Base-by-base conservation (phyloP, 805 yeast species). In the Dipodascus albidus region DNA sequence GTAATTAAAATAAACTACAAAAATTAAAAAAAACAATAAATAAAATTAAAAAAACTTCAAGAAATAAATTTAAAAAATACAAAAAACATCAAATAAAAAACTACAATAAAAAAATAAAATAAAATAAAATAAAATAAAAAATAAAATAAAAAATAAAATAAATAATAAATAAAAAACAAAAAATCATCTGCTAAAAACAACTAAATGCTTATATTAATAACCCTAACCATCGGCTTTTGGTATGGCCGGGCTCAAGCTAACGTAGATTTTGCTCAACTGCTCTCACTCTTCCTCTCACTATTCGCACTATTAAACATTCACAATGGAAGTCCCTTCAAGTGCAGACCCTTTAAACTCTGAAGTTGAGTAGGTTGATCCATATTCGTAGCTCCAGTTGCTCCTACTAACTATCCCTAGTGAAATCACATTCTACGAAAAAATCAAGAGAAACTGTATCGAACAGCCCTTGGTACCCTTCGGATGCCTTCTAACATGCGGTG, bases 381-480 rank as follows among this genome's bases (percentile, higher is more conserved):
- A 11, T 11, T 38, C n/a, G n/a, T n/a, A n/a, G n/a, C n/a, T n/a
- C n/a, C n/a, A n/a, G n/a, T n/a, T n/a, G n/a, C n/a, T n/a, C n/a
- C 6, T 47, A 47, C 22, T 22, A 23, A 22, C 49, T 47, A 17
- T 23, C 15, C 49, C 17, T 19, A 47, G 49, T 22, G 49, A 47
- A 8, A 21, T 47, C 17, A 47, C 49, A 9, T 47, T 62, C 41
- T 52, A 55, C 15, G 57, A 61, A 47, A 58, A 57, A 48, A 55
- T 68, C 20, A 38, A 60, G 23, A 60, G 66, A 23, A 68, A 85
- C 60, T 81, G 86, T 56, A 85, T 82, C 64, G 85, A 88, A 67
- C 96, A 90, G 64, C 97, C 97, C 1, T 70, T 86, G 9, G 96
- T 90, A 1, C 96, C 97, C 1, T 53, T 88, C 3, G 96, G 96